Base-by-base conservation (phyloP, 2,329 filamentous ascomycete genomes). In the Clonostachys solani region DNA sequence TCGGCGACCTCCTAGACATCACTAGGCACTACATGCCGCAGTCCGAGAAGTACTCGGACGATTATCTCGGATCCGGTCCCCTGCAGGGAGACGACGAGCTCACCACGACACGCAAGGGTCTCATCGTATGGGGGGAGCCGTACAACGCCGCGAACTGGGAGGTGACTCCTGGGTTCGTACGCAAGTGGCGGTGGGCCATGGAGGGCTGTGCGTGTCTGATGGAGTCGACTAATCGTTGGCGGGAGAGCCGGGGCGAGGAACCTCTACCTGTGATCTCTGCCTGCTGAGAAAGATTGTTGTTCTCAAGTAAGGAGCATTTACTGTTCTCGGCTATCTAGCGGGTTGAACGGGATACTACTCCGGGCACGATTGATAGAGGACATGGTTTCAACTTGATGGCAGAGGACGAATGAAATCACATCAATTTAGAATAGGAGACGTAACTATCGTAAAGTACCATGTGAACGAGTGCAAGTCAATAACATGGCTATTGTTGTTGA, bases 111-210 rank as follows among this genome's bases (percentile, higher is more conserved):
- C 36, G 36, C 7, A 38, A 18, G 8, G 36, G 36, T 12, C 17
- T 38, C 12, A 38, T 38, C 15, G 36, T 38, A 15, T 38, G 36
- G 36, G 36, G 36, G 15, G 36, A 38, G 36, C 36, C 36, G 12
- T 18, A 38, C 3, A 18, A 38, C 36, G 15, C 36, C 15, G 36
- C 7, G 9, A 54, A 40, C 10, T 60, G 57, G 57, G 57, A 60
- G 44, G 51, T 50, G 8, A 60, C 54, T 4, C 53, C 55, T 5
- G 49, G 46, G 0, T 60, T 59, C 45, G 37, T 59, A 12, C 33
- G 12, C 5, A 56, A 56, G 33, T 58, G 57, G 54, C 35, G 43
- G 0, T 59, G 55, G 57, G 50, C 40, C 4, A 47, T 56, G 13
- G 49, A 50, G 13, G 56, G 54, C 3, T 59, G 52, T 33, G 41